Evolutionary conservation across 805 yeast genomes (phyloP).

Genomic region (Brettanomyces sp.): DNA sequence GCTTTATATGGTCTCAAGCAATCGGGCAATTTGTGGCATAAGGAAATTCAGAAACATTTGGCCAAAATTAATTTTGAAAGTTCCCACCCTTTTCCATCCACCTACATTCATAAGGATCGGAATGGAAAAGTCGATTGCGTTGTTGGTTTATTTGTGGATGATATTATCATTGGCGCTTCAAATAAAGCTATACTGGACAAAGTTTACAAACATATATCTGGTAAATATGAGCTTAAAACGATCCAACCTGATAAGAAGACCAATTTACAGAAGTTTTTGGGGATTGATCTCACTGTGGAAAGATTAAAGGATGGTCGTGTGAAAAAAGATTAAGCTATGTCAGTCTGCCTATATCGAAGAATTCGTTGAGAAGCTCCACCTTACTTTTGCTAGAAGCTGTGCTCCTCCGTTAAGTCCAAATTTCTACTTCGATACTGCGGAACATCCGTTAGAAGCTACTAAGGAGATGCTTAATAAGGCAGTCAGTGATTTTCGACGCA

Average conservation of each 20-base stretch:
- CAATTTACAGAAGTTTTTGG: not conserved
- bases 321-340: not conserved
- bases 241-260: not conserved
- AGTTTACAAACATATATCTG: not conserved
- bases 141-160: not conserved
- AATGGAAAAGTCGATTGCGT: not conserved
- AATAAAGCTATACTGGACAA: not conserved
- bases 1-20: constrained; percentile 5
- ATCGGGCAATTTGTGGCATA: not conserved
- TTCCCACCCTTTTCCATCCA: not conserved
- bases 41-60: not conserved
- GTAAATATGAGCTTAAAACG: not conserved
- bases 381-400: no score
- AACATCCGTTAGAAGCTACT: no score
- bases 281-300: not conserved
- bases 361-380: no score
- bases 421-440: no score
- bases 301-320: not conserved
- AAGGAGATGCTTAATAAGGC: no score
- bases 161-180: not conserved
- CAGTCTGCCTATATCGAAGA: not conserved
- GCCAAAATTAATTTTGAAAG: no score
- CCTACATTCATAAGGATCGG: not conserved
- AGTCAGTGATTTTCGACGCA: no score
- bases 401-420: no score